Conservation (phyloP, 163 green algal genomes). For the Chloroidium sp. region DNA sequence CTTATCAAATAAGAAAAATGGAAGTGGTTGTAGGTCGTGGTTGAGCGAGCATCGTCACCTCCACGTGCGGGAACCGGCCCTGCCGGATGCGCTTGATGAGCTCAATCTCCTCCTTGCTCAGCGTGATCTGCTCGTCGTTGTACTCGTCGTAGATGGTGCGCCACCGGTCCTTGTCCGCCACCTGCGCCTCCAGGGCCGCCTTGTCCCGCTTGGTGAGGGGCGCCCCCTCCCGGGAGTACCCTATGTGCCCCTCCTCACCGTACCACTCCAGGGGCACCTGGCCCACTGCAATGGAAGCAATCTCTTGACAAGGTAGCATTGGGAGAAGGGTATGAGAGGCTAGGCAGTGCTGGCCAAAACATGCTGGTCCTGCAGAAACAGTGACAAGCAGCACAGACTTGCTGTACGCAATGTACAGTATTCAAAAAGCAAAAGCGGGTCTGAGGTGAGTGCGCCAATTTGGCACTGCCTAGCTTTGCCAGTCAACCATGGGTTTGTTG, state of each 20-base stretch:
- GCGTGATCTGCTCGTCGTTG: constrained; percentile 89
- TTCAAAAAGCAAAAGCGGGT: not conserved
- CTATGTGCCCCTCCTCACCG: constrained; percentile 92
- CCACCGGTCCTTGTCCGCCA: constrained; percentile 25
- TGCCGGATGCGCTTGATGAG: constrained; percentile 87
- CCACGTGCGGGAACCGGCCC: constrained; percentile 80
- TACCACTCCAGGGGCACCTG: constrained; percentile 93
- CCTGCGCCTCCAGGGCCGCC: constrained; percentile 54
- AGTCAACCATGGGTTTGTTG: too few species aligned
- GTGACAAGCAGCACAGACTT: not conserved
- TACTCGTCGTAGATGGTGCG: constrained; percentile 93
- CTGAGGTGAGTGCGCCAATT: not conserved
- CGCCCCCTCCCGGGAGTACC: constrained; percentile 60
- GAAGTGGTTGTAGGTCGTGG: too few species aligned
- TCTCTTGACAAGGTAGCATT: not conserved
- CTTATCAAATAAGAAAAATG: too few species aligned
- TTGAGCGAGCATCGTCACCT: constrained; percentile 36
- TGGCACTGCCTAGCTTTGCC: too few species aligned
- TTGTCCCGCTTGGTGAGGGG: constrained; percentile 63
- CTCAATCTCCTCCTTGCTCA: constrained; percentile 81
- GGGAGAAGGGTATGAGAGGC: too few species aligned
- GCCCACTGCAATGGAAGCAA: constrained; percentile 49
- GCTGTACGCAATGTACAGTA: not conserved
- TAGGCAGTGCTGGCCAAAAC: too few species aligned
- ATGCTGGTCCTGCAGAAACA: too few species aligned